Percentiles rank a stretch among this genome's conserved stretches.
Evolutionary conservation across 139 green algal species (phyloP).

Genomic region (Chlorella vulgaris): DNA sequence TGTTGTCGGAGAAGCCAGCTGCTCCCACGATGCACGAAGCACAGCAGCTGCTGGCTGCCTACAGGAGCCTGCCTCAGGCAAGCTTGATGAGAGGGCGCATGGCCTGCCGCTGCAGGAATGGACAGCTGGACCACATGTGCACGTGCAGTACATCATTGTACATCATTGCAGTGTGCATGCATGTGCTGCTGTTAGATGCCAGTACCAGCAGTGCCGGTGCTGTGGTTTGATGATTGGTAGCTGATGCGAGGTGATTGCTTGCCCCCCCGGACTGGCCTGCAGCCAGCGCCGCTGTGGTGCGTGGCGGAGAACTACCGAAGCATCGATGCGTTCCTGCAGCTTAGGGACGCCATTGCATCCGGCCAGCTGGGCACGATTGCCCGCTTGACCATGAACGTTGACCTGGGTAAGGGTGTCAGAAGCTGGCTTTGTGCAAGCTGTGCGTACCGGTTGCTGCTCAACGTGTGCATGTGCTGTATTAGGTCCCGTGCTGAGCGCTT

Average conservation of each 20-base stretch:
- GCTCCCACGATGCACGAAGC: conserved; percentile 5
- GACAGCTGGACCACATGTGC: background rate
- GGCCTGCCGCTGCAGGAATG: background rate
- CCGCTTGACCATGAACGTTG: conserved; percentile 9
- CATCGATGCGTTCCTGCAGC: conserved; percentile 8
- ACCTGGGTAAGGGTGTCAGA: background rate
- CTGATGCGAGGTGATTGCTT: too few species aligned
- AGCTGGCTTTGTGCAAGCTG: background rate
- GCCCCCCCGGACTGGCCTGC: too few species aligned
- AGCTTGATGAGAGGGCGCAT: too few species aligned
- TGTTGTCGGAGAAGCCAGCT: conserved; percentile 29
- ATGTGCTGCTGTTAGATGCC: background rate
- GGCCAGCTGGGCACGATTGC: conserved; percentile 1
- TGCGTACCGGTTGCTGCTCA: background rate
- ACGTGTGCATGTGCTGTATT: background rate
- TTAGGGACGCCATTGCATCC: background rate
- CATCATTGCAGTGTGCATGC: too few species aligned
- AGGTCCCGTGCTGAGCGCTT: too few species aligned
- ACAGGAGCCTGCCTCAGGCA: conserved; percentile 10
- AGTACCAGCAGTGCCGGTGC: too few species aligned
- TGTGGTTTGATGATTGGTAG: too few species aligned
- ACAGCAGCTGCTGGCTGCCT: conserved; percentile 20
- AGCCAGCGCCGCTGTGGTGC: conserved; percentile 15
- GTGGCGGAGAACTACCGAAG: conserved; percentile 28
- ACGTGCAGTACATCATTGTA: too few species aligned